A percentile compares a stretch with the other conserved stretches of the same genome.
phyloP scores from a whole-genome alignment of 2,329 filamentous ascomycete genomes.

The Blastomyces gilchristii region DNA sequence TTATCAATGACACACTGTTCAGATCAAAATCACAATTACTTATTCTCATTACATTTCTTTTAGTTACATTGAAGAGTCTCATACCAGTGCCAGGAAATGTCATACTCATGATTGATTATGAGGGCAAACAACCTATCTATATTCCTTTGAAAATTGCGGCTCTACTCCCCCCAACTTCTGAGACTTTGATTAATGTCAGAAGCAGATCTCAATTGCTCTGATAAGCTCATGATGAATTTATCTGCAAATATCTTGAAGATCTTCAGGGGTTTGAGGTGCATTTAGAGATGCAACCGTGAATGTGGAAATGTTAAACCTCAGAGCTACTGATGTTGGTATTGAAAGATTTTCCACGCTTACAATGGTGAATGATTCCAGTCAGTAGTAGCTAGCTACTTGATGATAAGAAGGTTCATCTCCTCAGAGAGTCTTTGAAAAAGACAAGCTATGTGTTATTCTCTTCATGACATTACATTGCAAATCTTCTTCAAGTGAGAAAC shows the following conservation, averaged over 20 bases:
- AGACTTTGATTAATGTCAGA: conserved; percentile 14
- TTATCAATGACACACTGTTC: too few relatives aligned
- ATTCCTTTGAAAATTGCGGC: conserved; percentile 21
- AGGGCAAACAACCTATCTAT: conserved; percentile 24
- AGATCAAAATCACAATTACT: too few relatives aligned
- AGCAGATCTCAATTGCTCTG: neutral
- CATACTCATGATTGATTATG: conserved; percentile 20
- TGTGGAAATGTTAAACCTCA: conserved; percentile 54
- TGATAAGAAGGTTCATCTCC: too few relatives aligned
- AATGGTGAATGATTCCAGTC: conserved; percentile 12
- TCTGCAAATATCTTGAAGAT: conserved; percentile 23
- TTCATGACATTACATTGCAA: conserved; percentile 15
- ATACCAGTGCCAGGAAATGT: too few relatives aligned
- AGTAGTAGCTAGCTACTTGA: too few relatives aligned
- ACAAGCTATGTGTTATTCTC: too few relatives aligned
- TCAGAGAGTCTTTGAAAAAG: too few relatives aligned
- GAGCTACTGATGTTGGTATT: conserved; percentile 27
- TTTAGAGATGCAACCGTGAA: conserved; percentile 64
- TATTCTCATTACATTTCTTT: too few relatives aligned
- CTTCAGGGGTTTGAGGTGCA: conserved; percentile 49
- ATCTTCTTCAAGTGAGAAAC: conserved; percentile 20
- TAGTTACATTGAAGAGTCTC: too few relatives aligned
- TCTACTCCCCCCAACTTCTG: conserved; percentile 16
- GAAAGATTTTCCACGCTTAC: conserved; percentile 22
- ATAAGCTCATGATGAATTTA: neutral